Conservation (phyloP, 768 basidiomycete genomes). For the Boletellus ananas region DNA sequence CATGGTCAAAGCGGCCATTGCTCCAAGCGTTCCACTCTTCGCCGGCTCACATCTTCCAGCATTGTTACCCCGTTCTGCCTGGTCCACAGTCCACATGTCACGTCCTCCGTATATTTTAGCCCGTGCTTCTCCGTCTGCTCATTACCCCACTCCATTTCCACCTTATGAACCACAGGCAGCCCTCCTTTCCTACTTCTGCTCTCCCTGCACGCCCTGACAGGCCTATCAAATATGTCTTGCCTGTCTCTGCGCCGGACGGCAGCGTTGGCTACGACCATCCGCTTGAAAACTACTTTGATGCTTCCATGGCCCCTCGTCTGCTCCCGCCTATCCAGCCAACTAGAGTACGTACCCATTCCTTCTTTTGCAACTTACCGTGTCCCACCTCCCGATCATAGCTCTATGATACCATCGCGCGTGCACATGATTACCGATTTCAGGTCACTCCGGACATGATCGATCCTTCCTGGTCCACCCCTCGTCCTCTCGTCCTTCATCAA, state of each 20-base stretch:
- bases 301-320: conserved; percentile 15
- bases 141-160: conserved; percentile 3
- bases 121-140: conserved; percentile 1
- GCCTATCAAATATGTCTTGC: conserved; percentile 11
- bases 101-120: conserved; percentile 14
- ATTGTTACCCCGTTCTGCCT: conserved; percentile 17
- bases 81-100: conserved; percentile 22
- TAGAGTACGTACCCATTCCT: conserved; percentile 11
- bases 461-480: conserved; percentile 8
- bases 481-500: conserved; percentile 9
- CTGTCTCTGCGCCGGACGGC: conserved; percentile 11
- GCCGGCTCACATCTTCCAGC: not conserved
- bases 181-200: conserved; percentile 8
- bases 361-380: not conserved
- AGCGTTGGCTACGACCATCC: conserved; percentile 20
- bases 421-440: conserved; percentile 23
- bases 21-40: conserved; percentile 5
- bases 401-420: conserved; percentile 28
- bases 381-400: conserved; percentile 17
- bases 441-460: conserved; percentile 9
- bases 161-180: conserved; percentile 10
- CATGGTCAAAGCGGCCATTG: conserved; percentile 11
- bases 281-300: conserved; percentile 25
- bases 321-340: conserved; percentile 10
- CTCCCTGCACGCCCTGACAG: conserved; percentile 11